These are phyloP conservation scores for Apiotrichum gracile DNA, from an alignment of 1,284 basidiomycete genomes.

Conservation along the genomic window DNA sequence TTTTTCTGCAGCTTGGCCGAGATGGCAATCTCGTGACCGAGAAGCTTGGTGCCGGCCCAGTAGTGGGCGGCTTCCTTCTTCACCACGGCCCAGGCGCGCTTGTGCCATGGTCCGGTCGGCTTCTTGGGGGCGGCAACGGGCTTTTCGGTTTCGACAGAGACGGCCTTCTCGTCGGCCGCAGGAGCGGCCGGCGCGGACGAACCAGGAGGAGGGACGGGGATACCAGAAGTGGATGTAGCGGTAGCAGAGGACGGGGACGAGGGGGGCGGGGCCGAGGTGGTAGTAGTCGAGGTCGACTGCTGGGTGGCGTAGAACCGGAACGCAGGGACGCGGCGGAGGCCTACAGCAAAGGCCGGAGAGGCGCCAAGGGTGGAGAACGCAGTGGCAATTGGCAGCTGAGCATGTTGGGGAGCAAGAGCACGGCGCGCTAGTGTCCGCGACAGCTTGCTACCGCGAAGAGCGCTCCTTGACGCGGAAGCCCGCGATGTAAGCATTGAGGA, in stretches of 20 bases:
- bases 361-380: constrained; percentile 7
- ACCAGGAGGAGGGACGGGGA: constrained; percentile 29
- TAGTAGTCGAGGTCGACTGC: constrained; percentile 7
- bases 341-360: constrained; percentile 5
- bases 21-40: constrained; percentile 91
- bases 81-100: constrained; percentile 70
- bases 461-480: constrained; percentile 1
- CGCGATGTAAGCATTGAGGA: constrained; percentile 8
- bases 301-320: constrained; percentile 26
- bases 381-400: background rate
- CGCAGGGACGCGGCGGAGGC: constrained; percentile 7
- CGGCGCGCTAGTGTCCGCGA: background rate
- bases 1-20: constrained; percentile 83
- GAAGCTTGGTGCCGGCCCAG: constrained; percentile 91
- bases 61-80: constrained; percentile 97
- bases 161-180: constrained; percentile 6
- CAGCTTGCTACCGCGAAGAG: background rate
- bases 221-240: background rate
- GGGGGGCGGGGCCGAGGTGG: constrained; percentile 6
- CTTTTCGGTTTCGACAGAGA: constrained; percentile 58
- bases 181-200: constrained; percentile 29
- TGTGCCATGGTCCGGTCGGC: constrained; percentile 31
- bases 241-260: constrained; percentile 9
- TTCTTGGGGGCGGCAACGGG: constrained; percentile 54
- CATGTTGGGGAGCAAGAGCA: background rate